These are phyloP conservation scores for Neocucurbitaria cava DNA, from an alignment of 2,329 filamentous ascomycete genomes.

Conservation along the genomic window DNA sequence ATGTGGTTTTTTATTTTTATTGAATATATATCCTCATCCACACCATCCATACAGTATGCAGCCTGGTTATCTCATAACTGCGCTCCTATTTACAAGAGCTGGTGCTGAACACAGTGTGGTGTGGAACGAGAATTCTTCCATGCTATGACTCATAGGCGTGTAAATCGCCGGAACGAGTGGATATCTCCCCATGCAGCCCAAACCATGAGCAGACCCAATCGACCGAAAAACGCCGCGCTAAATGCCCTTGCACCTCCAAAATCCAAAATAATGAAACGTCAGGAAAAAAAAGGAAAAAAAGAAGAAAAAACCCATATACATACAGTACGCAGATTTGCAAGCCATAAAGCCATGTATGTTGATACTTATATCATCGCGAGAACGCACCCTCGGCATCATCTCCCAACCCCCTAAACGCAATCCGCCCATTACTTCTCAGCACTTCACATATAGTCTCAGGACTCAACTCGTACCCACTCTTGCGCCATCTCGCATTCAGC, in stretches of 20 bases:
- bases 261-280: neutral
- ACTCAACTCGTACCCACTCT: slow-evolving; percentile 44
- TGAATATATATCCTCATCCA: neutral
- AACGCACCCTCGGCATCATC: slow-evolving; percentile 45
- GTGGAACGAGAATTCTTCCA: neutral
- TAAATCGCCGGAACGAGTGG: neutral
- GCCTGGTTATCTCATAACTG: neutral
- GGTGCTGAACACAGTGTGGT: neutral
- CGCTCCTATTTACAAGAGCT: neutral
- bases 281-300: too few species aligned
- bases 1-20: neutral
- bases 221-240: slow-evolving; percentile 13
- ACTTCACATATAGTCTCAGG: slow-evolving; percentile 46
- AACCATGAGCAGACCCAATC: neutral
- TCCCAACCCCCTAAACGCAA: slow-evolving; percentile 45
- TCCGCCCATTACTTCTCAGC: slow-evolving; percentile 41
- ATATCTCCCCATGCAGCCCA: slow-evolving; percentile 15
- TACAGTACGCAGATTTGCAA: too few species aligned
- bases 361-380: slow-evolving; percentile 16
- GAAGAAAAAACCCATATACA: too few species aligned
- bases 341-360: too few species aligned
- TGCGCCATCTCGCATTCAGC: slow-evolving; percentile 44
- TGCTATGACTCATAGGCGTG: neutral
- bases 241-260: neutral
- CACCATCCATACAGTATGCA: neutral